A percentile compares a stretch with the other conserved stretches of the same genome.
These are phyloP conservation scores for Graphilbum ipis-grandicollis DNA, from an alignment of 2,329 filamentous ascomycete species.

Conservation along the genomic window DNA sequence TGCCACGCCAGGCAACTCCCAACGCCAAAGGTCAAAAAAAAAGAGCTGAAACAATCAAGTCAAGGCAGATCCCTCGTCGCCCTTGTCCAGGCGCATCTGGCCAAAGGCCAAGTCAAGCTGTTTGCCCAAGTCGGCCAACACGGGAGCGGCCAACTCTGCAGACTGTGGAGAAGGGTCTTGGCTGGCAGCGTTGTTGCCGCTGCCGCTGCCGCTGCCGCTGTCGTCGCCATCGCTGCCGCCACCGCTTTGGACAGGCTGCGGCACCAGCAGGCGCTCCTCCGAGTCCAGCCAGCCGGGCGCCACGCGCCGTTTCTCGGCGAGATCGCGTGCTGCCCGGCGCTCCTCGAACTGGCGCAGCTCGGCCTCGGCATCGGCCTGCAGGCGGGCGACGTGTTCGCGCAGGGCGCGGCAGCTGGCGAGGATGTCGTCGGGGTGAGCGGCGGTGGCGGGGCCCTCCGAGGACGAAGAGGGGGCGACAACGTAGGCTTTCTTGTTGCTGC, in stretches of 20 bases:
- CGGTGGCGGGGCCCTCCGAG: too few relatives aligned
- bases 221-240: conserved; percentile 19
- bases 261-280: conserved; percentile 50
- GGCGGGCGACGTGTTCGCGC: conserved; percentile 53
- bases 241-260: too few relatives aligned
- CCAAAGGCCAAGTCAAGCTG: conserved; percentile 9
- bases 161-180: too few relatives aligned
- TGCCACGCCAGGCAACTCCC: too few relatives aligned
- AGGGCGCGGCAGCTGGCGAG: conserved; percentile 65
- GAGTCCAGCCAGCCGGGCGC: conserved; percentile 72
- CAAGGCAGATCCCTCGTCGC: too few relatives aligned
- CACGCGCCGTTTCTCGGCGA: conserved; percentile 63
- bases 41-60: too few relatives aligned
- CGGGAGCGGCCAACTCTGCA: conserved; percentile 9
- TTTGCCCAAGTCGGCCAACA: conserved; percentile 3
- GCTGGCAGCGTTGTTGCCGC: too few relatives aligned
- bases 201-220: not conserved
- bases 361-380: conserved; percentile 49
- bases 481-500: conserved; percentile 27
- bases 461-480: conserved; percentile 63
- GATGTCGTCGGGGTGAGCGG: conserved; percentile 77
- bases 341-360: conserved; percentile 56
- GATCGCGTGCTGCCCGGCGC: conserved; percentile 42
- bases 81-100: conserved; percentile 2
- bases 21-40: too few relatives aligned